Conservation (phyloP, 805 yeast species). For the Yueomyces sinensis region DNA sequence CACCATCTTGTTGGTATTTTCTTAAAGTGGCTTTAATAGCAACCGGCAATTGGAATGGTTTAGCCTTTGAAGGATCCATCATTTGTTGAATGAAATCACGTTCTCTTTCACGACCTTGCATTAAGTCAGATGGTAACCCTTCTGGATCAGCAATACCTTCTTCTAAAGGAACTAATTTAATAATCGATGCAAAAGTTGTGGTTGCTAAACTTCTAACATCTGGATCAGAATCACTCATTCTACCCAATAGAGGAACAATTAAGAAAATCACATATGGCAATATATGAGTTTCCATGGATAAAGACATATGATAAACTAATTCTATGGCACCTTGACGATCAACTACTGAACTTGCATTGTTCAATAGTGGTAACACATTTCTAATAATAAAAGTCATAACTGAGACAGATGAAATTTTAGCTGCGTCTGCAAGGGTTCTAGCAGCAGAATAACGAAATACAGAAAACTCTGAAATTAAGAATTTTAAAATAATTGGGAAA, state of each 20-base stretch:
- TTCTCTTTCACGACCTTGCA: constrained; percentile 85
- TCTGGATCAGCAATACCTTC: constrained; percentile 95
- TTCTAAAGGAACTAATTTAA: constrained; percentile 90
- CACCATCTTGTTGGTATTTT: constrained; percentile 96
- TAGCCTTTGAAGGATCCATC: constrained; percentile 91
- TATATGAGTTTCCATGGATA: constrained; percentile 75
- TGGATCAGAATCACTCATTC: constrained; percentile 91
- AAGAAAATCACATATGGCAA: constrained; percentile 90
- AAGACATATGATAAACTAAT: constrained; percentile 72
- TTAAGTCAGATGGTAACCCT: constrained; percentile 71
- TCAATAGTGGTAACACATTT: constrained; percentile 63
- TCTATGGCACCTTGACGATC: constrained; percentile 93
- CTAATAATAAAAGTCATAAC: constrained; percentile 75
- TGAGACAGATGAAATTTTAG: constrained; percentile 50
- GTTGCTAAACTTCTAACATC: constrained; percentile 88
- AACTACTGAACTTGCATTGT: constrained; percentile 53
- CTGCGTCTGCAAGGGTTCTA: constrained; percentile 71
- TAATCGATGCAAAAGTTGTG: constrained; percentile 90
- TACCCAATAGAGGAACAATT: constrained; percentile 90
- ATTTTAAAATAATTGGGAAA: constrained; percentile 37
- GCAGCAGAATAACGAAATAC: constrained; percentile 87
- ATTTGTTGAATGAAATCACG: constrained; percentile 90
- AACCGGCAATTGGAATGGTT: constrained; percentile 81
- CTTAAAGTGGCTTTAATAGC: constrained; percentile 85
- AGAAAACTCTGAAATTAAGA: constrained; percentile 55